A percentile compares a stretch with the other conserved stretches of the same genome.
These are phyloP conservation scores for Byssoonygena ceratinophila DNA, from an alignment of 2,329 filamentous ascomycete genomes.

Conservation along the genomic window DNA sequence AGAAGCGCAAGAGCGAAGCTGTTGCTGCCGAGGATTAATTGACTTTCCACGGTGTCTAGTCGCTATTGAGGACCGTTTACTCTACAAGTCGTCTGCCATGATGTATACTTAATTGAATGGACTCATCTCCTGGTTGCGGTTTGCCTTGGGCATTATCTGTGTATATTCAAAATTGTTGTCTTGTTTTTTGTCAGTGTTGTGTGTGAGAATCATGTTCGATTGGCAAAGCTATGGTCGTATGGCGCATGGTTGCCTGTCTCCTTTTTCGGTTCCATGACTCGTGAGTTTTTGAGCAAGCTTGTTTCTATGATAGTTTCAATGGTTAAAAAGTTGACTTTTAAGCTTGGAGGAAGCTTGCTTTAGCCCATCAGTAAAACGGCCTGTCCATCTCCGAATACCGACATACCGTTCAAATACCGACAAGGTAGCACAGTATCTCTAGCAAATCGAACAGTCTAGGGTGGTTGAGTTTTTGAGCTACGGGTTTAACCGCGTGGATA, in stretches of 20 bases:
- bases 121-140: neutral
- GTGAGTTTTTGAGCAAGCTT: too few species aligned
- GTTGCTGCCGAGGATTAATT: conserved; percentile 8
- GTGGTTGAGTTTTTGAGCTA: neutral
- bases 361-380: too few species aligned
- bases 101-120: neutral
- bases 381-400: too few species aligned
- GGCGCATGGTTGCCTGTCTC: neutral
- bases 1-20: conserved; percentile 33
- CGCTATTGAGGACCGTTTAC: neutral
- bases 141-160: neutral
- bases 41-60: neutral
- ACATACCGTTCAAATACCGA: too few species aligned
- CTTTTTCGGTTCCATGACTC: too few species aligned
- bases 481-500: conserved; percentile 4
- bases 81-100: neutral
- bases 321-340: too few species aligned
- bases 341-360: too few species aligned
- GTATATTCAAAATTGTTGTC: neutral
- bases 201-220: neutral
- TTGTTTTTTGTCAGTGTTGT: neutral
- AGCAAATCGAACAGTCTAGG: neutral
- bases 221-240: neutral
- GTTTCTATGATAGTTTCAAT: too few species aligned
- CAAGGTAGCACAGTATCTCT: neutral